phyloP scores from a whole-genome alignment of 306 rosid species.

The Amphicarpaea edgeworthii region DNA sequence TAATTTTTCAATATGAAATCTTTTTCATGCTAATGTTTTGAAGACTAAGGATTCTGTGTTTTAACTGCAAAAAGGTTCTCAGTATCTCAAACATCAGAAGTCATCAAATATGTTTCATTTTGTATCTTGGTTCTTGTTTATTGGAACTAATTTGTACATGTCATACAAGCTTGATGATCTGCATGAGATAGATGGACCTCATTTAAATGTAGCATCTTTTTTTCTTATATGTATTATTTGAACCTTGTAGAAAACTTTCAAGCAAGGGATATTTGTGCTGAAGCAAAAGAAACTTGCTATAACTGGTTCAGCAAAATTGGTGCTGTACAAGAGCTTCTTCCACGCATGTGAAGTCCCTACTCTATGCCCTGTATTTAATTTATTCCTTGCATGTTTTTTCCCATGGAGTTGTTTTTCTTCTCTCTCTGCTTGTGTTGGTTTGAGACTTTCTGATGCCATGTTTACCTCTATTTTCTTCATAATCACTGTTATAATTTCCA shows the following conservation, averaged over 20 bases:
- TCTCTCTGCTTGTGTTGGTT: constrained; percentile 34
- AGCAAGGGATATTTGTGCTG: constrained; percentile 65
- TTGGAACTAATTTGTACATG: constrained; percentile 35
- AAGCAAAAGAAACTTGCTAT: constrained; percentile 95
- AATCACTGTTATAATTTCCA: constrained; percentile 30
- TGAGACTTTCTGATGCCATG: constrained; percentile 40
- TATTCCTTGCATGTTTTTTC: constrained; percentile 17
- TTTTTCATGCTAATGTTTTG: constrained; percentile 20
- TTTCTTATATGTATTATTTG: constrained; percentile 41
- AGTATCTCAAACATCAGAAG: constrained; percentile 12
- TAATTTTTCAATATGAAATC: neutral
- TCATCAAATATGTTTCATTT: constrained; percentile 32
- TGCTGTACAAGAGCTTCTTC: constrained; percentile 94
- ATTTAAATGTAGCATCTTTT: constrained; percentile 33
- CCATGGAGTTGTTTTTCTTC: constrained; percentile 11
- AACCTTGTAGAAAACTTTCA: constrained; percentile 68
- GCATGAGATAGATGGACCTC: constrained; percentile 25
- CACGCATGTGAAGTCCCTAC: constrained; percentile 81
- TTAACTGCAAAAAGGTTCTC: constrained; percentile 7
- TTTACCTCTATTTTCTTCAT: constrained; percentile 29
- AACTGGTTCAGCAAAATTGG: constrained; percentile 98
- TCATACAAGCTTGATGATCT: constrained; percentile 41
- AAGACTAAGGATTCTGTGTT: constrained; percentile 18
- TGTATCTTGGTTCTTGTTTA: constrained; percentile 21
- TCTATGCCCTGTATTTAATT: constrained; percentile 35